phyloP scores from a whole-genome alignment of 2,329 filamentous ascomycete species.

The Lasiodiplodia sp. region DNA sequence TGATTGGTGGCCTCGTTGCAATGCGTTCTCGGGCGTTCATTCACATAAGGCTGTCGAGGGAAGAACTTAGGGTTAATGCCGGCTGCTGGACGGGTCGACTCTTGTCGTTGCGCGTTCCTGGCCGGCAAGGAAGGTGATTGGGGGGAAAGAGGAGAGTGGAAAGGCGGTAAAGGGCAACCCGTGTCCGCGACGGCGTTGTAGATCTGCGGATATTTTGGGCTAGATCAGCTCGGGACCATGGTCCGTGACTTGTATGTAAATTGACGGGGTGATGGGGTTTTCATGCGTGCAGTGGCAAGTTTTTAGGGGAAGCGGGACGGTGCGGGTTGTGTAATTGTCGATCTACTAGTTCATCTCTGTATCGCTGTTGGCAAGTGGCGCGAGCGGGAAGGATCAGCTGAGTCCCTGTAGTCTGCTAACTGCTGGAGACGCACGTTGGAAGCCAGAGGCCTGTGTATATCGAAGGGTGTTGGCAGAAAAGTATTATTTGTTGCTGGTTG shows the following conservation, averaged over 20 bases:
- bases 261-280: not conserved
- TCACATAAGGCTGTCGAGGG: not conserved
- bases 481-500: slow-evolving; percentile 22
- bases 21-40: not conserved
- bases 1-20: not conserved
- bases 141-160: slow-evolving; percentile 1
- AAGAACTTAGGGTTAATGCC: not conserved
- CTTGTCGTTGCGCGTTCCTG: not conserved
- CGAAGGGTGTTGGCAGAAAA: slow-evolving; percentile 11
- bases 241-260: not conserved
- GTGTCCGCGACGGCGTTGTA: not conserved
- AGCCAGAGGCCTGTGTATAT: not conserved
- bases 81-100: not conserved
- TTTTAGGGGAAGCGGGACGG: not conserved
- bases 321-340: not conserved
- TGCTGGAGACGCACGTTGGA: not conserved
- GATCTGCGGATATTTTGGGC: not conserved
- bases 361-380: not conserved
- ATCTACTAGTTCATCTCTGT: not conserved
- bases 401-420: not conserved
- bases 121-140: not conserved
- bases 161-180: not conserved
- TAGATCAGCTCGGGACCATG: not conserved
- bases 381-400: not conserved
- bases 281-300: not conserved